phyloP scores from a whole-genome alignment of 169 alveolate species.

The Cystoisospora suis region DNA sequence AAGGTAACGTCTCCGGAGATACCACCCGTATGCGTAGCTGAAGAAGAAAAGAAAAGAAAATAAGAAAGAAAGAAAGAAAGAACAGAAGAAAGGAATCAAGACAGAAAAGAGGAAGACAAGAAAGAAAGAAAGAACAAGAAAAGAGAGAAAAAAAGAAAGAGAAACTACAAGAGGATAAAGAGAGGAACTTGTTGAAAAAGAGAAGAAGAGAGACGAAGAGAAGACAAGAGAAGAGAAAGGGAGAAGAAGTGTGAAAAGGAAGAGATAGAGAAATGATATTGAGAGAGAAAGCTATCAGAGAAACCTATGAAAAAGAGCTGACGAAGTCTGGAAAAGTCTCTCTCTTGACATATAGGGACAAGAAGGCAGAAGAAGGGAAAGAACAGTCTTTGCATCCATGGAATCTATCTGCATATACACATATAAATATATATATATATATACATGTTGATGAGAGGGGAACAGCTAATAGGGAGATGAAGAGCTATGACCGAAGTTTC shows the following conservation, averaged over 20 bases:
- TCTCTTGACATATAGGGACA: background rate
- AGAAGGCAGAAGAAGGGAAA: background rate
- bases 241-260: background rate
- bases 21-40: slow-evolving; percentile 40
- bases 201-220: background rate
- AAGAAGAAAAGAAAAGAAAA: background rate
- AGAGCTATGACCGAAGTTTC: too few relatives aligned
- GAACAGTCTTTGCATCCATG: background rate
- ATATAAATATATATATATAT: background rate
- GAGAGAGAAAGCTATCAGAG: background rate
- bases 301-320: too few relatives aligned
- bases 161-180: background rate
- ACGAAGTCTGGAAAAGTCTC: too few relatives aligned
- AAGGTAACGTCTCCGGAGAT: background rate
- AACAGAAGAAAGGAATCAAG: background rate
- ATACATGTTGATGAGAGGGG: background rate
- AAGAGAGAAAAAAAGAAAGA: background rate
- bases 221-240: background rate
- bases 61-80: too few relatives aligned
- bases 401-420: background rate
- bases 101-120: background rate
- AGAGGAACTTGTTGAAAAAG: background rate
- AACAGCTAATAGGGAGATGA: background rate
- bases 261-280: background rate
- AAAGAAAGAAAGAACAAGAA: background rate